A percentile compares a stretch with the other conserved stretches of the same genome.
These are phyloP conservation scores for Ophioceras dolichostomum DNA, from an alignment of 2,329 filamentous ascomycete genomes.

Conservation along the genomic window DNA sequence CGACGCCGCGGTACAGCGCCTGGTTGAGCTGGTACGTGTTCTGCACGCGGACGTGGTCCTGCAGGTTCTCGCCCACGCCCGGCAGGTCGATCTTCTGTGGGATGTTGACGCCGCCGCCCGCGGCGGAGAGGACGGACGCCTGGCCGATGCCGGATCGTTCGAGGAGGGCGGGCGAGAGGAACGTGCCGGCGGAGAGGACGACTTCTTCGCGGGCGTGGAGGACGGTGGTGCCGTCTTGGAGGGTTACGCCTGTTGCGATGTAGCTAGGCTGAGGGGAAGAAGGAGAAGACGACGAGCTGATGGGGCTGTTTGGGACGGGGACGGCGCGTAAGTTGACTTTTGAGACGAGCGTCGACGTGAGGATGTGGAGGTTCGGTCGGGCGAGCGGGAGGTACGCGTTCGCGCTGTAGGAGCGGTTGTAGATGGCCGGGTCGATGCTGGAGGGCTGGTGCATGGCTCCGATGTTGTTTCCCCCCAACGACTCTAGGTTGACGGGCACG, in stretches of 20 bases:
- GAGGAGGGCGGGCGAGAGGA: slow-evolving; percentile 3
- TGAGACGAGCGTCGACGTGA: slow-evolving; percentile 12
- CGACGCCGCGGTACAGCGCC: background rate
- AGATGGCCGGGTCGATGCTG: slow-evolving; percentile 32
- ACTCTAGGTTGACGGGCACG: slow-evolving; percentile 25
- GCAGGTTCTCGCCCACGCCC: slow-evolving; percentile 43
- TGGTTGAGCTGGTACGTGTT: background rate
- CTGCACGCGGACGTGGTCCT: slow-evolving; percentile 9
- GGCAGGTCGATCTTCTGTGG: slow-evolving; percentile 37
- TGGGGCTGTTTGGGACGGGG: slow-evolving; percentile 29
- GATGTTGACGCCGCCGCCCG: too few species aligned
- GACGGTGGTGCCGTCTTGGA: slow-evolving; percentile 12
- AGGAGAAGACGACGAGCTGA: slow-evolving; percentile 21
- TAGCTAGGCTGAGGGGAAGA: slow-evolving; percentile 22
- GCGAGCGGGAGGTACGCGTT: slow-evolving; percentile 29
- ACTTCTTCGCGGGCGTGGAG: slow-evolving; percentile 11
- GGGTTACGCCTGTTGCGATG: slow-evolving; percentile 12
- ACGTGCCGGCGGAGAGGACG: slow-evolving; percentile 5
- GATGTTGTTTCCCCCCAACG: slow-evolving; percentile 33
- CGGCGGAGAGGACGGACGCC: slow-evolving; percentile 27
- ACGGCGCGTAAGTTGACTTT: slow-evolving; percentile 12
- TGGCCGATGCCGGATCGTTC: slow-evolving; percentile 37
- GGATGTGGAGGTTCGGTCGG: slow-evolving; percentile 5
- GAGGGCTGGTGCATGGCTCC: slow-evolving; percentile 37
- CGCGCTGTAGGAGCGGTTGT: slow-evolving; percentile 32